A percentile compares a stretch with the other conserved stretches of the same genome.
These are phyloP conservation scores for Stramenopiles sp. DNA, from an alignment of 352 stramenopile genomes.

Conservation along the genomic window DNA sequence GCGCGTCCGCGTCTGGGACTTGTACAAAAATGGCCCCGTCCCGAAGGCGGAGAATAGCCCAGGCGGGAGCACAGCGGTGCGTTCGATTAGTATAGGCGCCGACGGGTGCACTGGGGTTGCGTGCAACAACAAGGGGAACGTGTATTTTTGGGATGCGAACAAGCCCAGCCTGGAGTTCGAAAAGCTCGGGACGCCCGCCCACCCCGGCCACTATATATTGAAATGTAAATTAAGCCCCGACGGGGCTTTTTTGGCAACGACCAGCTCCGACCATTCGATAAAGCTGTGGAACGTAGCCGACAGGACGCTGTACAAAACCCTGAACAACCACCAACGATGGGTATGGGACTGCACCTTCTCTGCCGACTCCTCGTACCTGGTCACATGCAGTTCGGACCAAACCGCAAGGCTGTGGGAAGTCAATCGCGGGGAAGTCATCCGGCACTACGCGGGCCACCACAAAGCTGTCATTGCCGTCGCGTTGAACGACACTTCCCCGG, in stretches of 20 bases:
- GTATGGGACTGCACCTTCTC: slow-evolving; percentile 96
- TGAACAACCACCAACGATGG: slow-evolving; percentile 76
- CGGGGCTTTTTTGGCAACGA: slow-evolving; percentile 62
- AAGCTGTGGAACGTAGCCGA: slow-evolving; percentile 58
- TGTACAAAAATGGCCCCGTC: slow-evolving; percentile 24
- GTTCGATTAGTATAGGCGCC: slow-evolving; percentile 70
- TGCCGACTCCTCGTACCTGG: slow-evolving; percentile 87
- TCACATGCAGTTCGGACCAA: slow-evolving; percentile 74
- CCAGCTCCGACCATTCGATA: slow-evolving; percentile 65
- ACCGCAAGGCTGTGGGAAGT: slow-evolving; percentile 91
- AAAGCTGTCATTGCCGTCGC: slow-evolving; percentile 64
- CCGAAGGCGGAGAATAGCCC: slow-evolving; percentile 36
- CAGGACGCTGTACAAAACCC: slow-evolving; percentile 41
- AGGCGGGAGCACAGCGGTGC: slow-evolving; percentile 50
- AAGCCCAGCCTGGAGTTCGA: slow-evolving; percentile 8
- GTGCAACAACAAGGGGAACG: slow-evolving; percentile 74
- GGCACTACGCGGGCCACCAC: slow-evolving; percentile 63
- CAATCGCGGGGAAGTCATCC: slow-evolving; percentile 51
- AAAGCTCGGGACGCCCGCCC: slow-evolving; percentile 12
- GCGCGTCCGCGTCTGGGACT: slow-evolving; percentile 66
- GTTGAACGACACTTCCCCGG: slow-evolving; percentile 62
- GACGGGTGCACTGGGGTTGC: slow-evolving; percentile 72
- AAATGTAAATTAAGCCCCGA: slow-evolving; percentile 22
- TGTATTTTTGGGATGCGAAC: slow-evolving; percentile 69
- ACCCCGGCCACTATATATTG: slow-evolving; percentile 14